phyloP scores from a whole-genome alignment of 306 rosid genomes.

The Rosa chinensis region DNA sequence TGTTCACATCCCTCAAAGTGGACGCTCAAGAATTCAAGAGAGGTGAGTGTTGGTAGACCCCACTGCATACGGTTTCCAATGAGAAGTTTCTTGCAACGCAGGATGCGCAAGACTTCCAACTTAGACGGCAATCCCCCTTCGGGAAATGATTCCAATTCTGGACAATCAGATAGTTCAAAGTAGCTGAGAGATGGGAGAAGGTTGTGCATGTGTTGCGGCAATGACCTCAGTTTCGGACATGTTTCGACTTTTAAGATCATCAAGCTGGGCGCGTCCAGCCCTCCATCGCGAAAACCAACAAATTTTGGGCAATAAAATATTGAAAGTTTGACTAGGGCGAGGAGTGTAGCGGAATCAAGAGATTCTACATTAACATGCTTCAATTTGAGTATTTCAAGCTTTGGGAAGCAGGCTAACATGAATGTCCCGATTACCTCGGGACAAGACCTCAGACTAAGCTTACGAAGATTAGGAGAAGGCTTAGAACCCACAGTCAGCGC shows the following conservation, averaged over 20 bases:
- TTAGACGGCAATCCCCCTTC: constrained; percentile 24
- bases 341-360: not conserved
- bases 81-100: constrained; percentile 13
- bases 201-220: constrained; percentile 2
- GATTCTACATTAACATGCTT: not conserved
- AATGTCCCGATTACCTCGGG: not conserved
- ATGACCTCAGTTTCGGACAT: not conserved
- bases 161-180: not conserved
- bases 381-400: not conserved
- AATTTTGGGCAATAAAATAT: too few relatives aligned
- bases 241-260: not conserved
- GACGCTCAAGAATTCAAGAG: rapidly evolving
- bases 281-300: too few relatives aligned
- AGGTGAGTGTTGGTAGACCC: constrained; percentile 15
- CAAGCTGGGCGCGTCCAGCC: too few relatives aligned
- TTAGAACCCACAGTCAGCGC: not conserved
- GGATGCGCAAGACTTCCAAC: rapidly evolving
- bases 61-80: constrained; percentile 4
- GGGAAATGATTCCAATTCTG: constrained; percentile 20
- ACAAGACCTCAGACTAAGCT: not conserved
- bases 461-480: not conserved
- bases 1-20: not conserved
- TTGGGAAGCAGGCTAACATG: not conserved
- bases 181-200: constrained; percentile 12
- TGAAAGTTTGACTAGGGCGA: too few relatives aligned